Base-by-base conservation (phyloP, 306 rosid species). In the Inga oerstediana region DNA sequence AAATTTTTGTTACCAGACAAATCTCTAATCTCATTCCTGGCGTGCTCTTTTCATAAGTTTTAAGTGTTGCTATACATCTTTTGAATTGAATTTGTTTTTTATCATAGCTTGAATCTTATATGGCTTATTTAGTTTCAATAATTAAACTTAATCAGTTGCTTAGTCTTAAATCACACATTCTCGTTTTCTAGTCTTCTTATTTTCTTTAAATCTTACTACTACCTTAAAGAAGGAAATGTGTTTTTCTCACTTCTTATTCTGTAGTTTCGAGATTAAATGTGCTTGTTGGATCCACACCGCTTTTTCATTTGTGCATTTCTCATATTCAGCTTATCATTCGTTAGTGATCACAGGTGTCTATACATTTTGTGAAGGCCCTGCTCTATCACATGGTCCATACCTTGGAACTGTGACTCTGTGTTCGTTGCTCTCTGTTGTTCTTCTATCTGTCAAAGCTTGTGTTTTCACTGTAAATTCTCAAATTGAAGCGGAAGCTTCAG, bases 331-430 rank as follows among this genome's bases (percentile, higher is more conserved):
- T 52, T 86, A 10, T 61, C 4, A 16, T 79, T 65, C 7, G 34
- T 67, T 56, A 37, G 64, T 86, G 86, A 71, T 81, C 62, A 82
- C 90, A 96, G 99, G 94, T 87, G 98, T 91, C 87, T 94, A 96
- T 91, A 88, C 97, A 73, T 86, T 90, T 84, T 94, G 99, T 68
- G 98, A 96, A 72, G 95, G 92, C 70, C 97, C 98, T 76, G 90
- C 98, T 78, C 91, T 94, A 67, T 94, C 99, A 0, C 94, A 90
- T 24, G 98, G 99, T 80, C 98, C 99, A 83, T 96, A 96, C 84
- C 97, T 96, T 70, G 99, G 98, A 88, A 96, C 97, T 56, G 99
- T 96, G 90, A 89, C 93, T 76, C 72, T 91, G 75, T 94, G 93
- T 72, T 94, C 99, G 75, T 80, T 92, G 72, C 54, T 86, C 67